phyloP scores from a whole-genome alignment of 2,329 filamentous ascomycete genomes.

The Ophiostoma ips region DNA sequence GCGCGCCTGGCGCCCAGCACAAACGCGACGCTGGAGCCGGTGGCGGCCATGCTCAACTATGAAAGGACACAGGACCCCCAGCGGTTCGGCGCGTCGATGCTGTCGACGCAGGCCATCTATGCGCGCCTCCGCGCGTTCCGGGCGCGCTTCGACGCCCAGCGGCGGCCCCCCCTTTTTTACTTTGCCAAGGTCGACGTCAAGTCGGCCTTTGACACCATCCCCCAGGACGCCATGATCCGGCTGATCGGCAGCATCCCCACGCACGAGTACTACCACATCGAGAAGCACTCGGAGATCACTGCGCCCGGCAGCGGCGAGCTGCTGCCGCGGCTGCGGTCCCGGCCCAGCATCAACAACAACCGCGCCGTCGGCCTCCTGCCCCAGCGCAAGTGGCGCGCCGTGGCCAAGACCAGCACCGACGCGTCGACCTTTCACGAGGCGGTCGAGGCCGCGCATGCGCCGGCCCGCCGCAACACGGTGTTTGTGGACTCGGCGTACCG shows the following conservation, averaged over 20 bases:
- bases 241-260: slow-evolving; percentile 47
- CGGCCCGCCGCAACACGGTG: slow-evolving; percentile 47
- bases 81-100: slow-evolving; percentile 63
- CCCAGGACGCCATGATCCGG: slow-evolving; percentile 57
- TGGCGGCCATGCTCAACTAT: slow-evolving; percentile 62
- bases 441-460: slow-evolving; percentile 29
- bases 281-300: slow-evolving; percentile 57
- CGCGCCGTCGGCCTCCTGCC: not conserved
- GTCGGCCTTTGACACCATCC: slow-evolving; percentile 90
- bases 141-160: slow-evolving; percentile 25
- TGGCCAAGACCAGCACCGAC: slow-evolving; percentile 31
- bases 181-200: slow-evolving; percentile 90
- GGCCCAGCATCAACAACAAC: not conserved
- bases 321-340: not conserved
- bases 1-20: slow-evolving; percentile 24
- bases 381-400: slow-evolving; percentile 41
- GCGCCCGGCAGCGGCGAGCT: not conserved
- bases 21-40: slow-evolving; percentile 45
- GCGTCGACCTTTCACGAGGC: slow-evolving; percentile 30
- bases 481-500: slow-evolving; percentile 59
- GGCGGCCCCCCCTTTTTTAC: slow-evolving; percentile 42
- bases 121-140: slow-evolving; percentile 58
- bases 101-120: slow-evolving; percentile 72
- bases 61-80: slow-evolving; percentile 50
- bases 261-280: slow-evolving; percentile 52